Percentiles rank a stretch among this genome's conserved stretches.
phyloP scores from a whole-genome alignment of 106 monocot genomes.

The Posidonia australis region DNA sequence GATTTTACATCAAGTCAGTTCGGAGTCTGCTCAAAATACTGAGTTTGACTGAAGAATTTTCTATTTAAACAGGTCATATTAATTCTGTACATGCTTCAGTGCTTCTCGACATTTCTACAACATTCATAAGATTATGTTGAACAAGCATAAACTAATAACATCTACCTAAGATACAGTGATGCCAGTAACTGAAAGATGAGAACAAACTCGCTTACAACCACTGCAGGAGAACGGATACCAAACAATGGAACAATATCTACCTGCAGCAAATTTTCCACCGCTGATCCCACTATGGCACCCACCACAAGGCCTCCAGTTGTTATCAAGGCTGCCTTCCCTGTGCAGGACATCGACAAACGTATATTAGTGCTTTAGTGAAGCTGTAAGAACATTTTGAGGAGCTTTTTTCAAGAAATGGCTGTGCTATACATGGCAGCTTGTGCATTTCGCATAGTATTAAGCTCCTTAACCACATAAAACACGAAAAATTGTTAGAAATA shows the following conservation, averaged over 20 bases:
- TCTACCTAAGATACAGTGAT: conserved; percentile 76
- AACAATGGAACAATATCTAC: conserved; percentile 90
- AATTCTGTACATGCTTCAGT: too few relatives aligned
- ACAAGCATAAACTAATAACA: too few relatives aligned
- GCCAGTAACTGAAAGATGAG: conserved; percentile 73
- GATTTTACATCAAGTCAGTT: too few relatives aligned
- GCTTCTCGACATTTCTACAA: too few relatives aligned
- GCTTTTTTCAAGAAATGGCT: background rate
- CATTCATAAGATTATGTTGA: too few relatives aligned
- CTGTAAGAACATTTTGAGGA: background rate
- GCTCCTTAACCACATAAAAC: too few relatives aligned
- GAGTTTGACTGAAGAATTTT: background rate
- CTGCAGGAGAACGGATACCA: conserved; percentile 81
- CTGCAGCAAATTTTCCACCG: conserved; percentile 77
- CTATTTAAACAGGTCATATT: background rate
- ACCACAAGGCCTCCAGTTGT: conserved; percentile 67
- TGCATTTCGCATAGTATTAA: too few relatives aligned
- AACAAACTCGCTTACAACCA: conserved; percentile 88
- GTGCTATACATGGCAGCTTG: too few relatives aligned
- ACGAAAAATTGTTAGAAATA: too few relatives aligned
- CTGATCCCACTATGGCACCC: conserved; percentile 70
- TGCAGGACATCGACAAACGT: background rate
- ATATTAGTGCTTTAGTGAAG: background rate
- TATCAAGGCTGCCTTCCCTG: conserved; percentile 80
- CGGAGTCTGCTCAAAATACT: too few relatives aligned